Evolutionary conservation across 2,329 filamentous ascomycete species (phyloP), one percentile per base, ranked within the genome.

Genomic region (Sporothrix brasiliensis): DNA sequence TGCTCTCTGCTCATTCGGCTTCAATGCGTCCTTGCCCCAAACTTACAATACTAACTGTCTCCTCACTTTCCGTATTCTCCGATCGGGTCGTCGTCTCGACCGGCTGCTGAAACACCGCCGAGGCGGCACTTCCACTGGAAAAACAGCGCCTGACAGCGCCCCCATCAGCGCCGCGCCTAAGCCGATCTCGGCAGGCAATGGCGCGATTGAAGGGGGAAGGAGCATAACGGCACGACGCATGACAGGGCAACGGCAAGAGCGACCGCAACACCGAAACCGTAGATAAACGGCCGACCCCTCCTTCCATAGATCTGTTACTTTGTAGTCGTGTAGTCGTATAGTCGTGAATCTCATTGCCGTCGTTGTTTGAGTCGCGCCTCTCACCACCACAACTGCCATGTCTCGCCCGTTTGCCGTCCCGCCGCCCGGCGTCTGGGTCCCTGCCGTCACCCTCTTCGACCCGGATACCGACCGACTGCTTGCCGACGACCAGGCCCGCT

Each of bases 401-500:
- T 9, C 56, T 1, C 41, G 41, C 41, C 21, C 44, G 1, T 66
- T 68, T 10, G 11, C 34, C 13, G 73, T 76, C 7, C 78, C 78
- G 54, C 73, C 76, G 39, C 70, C 74, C 3, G 78, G 77, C 69
- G 74, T 79, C 69, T 79, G 78, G 78, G 75, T 73, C 47, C 78
- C 78, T 10, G 76, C 78, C 44, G 75, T 79, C 5, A 79, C 78
- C n/a, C 73, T 79, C 52, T 79, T 79, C 69, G 72, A 78, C 70
- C 77, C 77, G 0, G 73, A 69, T 2, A 76, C 76, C 7, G 77
- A 79, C 73, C 71, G 10, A 14, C 72, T 79, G 68, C 75, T 78
- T 68, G 72, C 78, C 13, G 72, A 74, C 0, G 72, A 75, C 53
- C 78, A 79, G 69, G 73, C 74, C 19, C 72, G 69, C 21, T 79